Evolutionary conservation across 169 alveolate genomes (phyloP), one percentile per base, ranked within the genome.

Genomic region (Eimeria brunetti): DNA sequence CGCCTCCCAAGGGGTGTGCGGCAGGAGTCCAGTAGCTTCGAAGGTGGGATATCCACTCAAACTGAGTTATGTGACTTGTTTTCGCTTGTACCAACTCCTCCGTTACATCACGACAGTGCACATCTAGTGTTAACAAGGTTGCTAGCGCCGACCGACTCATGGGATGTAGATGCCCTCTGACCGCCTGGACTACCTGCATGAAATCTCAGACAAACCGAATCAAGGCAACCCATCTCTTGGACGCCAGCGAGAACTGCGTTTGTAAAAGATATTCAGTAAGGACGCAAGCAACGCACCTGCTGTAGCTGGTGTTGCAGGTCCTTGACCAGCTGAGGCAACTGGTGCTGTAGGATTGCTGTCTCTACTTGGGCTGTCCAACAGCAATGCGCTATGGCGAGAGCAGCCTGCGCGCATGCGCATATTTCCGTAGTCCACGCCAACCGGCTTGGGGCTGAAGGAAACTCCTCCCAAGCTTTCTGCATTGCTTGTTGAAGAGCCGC

Each of bases 11-110:
- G 46, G 27, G 71, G 75, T 53, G 64, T 11, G 96, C 96, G 12
- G 91, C 73, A 36, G 93, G 93, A 78, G 96, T 91, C 98, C 97
- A 97, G 96, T 97, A 98, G 95, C 97, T 97, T 36, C 99, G 97
- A 89, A 99, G 96, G 96, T 98, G 98, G 22, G 98, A 96, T 33
- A 97, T 97, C 99, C 99, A 99, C 89, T 98, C 99, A 94, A 98
- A 99, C 92, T 98, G 98, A 85, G 97, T 94, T 24, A 96, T 94
- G 20, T 96, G 91, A 60, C 51, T 20, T 36, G 96, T 97, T 30
- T 86, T 88, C 76, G 88, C 88, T 76, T 96, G 95, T 73, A 62
- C 60, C 58, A 97, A 80, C 58, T 96, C 97, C 78, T 96, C 97
- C 44, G 97, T 97, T 86, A 97, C 97, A 67, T 97, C 98, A 41